These are phyloP conservation scores for Hypsizygus marmoreus DNA, from an alignment of 768 basidiomycete genomes.

Conservation along the genomic window DNA sequence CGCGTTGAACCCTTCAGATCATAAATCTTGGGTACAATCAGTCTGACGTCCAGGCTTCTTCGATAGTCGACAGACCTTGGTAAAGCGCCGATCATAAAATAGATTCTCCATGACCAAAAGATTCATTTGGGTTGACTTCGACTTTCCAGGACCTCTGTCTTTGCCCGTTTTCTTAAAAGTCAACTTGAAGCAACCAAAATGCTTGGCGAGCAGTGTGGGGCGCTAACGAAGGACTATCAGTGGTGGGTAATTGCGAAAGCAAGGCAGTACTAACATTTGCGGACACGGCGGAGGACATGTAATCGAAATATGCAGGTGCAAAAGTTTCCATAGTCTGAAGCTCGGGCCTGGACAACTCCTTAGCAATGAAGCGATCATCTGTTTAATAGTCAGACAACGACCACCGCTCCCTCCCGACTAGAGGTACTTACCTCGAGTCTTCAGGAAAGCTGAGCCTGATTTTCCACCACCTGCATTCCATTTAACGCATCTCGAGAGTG, in stretches of 20 bases:
- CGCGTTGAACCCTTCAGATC: conserved; percentile 96
- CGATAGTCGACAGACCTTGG: conserved; percentile 55
- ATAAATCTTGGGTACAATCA: conserved; percentile 65
- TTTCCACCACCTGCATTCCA: conserved; percentile 97
- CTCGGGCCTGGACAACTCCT: conserved; percentile 89
- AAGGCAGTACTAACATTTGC: conserved; percentile 60
- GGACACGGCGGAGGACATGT: conserved; percentile 92
- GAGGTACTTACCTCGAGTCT: conserved; percentile 74
- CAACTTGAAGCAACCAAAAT: conserved; percentile 95
- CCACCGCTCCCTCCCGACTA: not conserved
- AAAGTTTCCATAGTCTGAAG: conserved; percentile 95
- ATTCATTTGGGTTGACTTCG: conserved; percentile 90
- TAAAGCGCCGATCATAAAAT: conserved; percentile 90
- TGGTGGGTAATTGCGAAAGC: conserved; percentile 7
- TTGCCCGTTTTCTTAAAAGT: conserved; percentile 82
- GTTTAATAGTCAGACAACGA: conserved; percentile 7
- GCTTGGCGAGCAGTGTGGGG: conserved; percentile 92
- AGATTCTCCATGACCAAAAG: conserved; percentile 97
- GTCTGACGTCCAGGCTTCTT: not conserved
- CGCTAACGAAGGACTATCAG: conserved; percentile 50
- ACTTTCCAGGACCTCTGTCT: conserved; percentile 63
- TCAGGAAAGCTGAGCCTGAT: conserved; percentile 94
- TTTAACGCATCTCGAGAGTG: conserved; percentile 89
- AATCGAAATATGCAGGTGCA: conserved; percentile 96
- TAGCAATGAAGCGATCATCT: conserved; percentile 99